A percentile compares a stretch with the other conserved stretches of the same genome.
These are phyloP conservation scores for Dendrostoma leiphaemia DNA, from an alignment of 2,329 filamentous ascomycete genomes.

Conservation along the genomic window DNA sequence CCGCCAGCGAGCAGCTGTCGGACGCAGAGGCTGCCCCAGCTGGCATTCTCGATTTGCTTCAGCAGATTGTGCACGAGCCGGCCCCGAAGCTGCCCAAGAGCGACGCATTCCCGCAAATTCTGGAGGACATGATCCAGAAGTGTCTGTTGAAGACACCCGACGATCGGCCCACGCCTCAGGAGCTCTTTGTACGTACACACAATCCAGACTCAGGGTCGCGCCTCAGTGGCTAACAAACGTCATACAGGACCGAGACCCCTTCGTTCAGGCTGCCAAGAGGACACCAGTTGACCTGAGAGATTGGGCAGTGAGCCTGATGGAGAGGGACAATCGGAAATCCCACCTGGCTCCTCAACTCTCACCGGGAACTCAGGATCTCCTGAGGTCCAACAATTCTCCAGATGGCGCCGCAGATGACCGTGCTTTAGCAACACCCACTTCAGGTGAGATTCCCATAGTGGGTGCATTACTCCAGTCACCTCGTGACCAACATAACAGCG, in stretches of 20 bases:
- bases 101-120: slow-evolving; percentile 90
- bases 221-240: not conserved
- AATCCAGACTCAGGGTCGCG: not conserved
- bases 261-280: slow-evolving; percentile 92
- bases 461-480: slow-evolving; percentile 53
- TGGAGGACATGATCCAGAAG: slow-evolving; percentile 97
- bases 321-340: slow-evolving; percentile 91
- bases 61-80: slow-evolving; percentile 96
- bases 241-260: slow-evolving; percentile 79
- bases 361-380: slow-evolving; percentile 73
- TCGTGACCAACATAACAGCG: slow-evolving; percentile 44
- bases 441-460: slow-evolving; percentile 69
- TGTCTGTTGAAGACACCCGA: slow-evolving; percentile 89
- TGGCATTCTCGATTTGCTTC: slow-evolving; percentile 90
- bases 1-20: slow-evolving; percentile 65
- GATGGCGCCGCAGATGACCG: slow-evolving; percentile 46
- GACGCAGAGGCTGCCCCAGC: slow-evolving; percentile 82
- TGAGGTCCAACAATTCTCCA: slow-evolving; percentile 63
- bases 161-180: slow-evolving; percentile 84
- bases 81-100: slow-evolving; percentile 93
- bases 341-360: slow-evolving; percentile 81
- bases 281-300: slow-evolving; percentile 91
- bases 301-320: slow-evolving; percentile 93
- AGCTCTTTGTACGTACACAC: slow-evolving; percentile 76
- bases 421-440: slow-evolving; percentile 61